These are phyloP conservation scores for Colletotrichum spinosum DNA, from an alignment of 2,329 filamentous ascomycete species.

Conservation along the genomic window DNA sequence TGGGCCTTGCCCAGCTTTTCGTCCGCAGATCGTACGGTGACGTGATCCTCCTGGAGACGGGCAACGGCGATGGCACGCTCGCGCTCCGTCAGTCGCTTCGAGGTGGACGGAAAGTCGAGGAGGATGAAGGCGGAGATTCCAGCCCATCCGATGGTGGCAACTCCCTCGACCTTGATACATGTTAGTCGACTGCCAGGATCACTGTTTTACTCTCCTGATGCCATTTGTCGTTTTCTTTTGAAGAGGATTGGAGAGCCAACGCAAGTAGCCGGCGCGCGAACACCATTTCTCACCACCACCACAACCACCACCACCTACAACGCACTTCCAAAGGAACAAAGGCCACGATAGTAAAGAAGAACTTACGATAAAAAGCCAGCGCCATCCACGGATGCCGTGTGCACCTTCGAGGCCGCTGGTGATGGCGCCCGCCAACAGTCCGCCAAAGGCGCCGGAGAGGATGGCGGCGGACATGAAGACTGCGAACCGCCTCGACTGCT, in stretches of 20 bases:
- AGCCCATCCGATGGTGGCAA: conserved; percentile 73
- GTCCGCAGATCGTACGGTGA: conserved; percentile 71
- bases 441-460: conserved; percentile 74
- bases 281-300: too few relatives aligned
- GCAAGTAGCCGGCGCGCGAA: too few relatives aligned
- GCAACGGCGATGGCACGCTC: conserved; percentile 71
- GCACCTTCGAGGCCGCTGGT: conserved; percentile 65
- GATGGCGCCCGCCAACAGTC: conserved; percentile 71
- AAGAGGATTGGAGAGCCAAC: too few relatives aligned
- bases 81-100: conserved; percentile 64
- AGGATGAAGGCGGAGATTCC: conserved; percentile 74
- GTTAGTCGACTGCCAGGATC: too few relatives aligned
- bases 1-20: conserved; percentile 42
- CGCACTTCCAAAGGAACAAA: too few relatives aligned
- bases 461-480: conserved; percentile 80
- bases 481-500: conserved; percentile 54
- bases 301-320: too few relatives aligned
- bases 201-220: too few relatives aligned
- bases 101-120: conserved; percentile 75
- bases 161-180: conserved; percentile 61
- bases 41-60: conserved; percentile 69
- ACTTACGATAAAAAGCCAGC: conserved; percentile 64
- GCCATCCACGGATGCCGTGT: conserved; percentile 59
- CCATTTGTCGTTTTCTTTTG: too few relatives aligned
- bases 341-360: too few relatives aligned